Percentiles rank a stretch among this genome's conserved stretches.
Conservation (phyloP, 805 yeast genomes). For the Torulaspora maleeae region DNA sequence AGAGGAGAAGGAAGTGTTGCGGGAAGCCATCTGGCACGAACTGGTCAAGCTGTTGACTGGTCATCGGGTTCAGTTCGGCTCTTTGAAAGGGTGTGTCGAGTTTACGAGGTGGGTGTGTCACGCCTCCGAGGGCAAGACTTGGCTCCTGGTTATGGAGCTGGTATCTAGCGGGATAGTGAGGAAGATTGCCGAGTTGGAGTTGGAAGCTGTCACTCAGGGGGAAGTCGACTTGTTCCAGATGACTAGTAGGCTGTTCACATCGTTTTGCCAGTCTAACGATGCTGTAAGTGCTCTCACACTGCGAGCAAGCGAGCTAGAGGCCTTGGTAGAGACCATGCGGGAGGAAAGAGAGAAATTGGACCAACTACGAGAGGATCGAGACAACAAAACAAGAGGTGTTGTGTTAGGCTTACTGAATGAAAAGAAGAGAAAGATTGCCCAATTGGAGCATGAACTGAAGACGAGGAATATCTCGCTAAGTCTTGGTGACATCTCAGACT, state of each 20-base stretch:
- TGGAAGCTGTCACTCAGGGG: conserved; percentile 12
- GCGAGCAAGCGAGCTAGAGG: background rate
- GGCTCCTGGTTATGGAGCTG: conserved; percentile 23
- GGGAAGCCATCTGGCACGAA: conserved; percentile 24
- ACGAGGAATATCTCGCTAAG: background rate
- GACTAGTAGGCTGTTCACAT: conserved; percentile 17
- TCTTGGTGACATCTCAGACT: conserved; percentile 13
- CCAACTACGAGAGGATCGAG: conserved; percentile 19
- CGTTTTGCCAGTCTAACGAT: conserved; percentile 16
- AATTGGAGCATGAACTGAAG: conserved; percentile 15
- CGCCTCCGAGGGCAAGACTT: conserved; percentile 10
- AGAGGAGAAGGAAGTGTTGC: background rate
- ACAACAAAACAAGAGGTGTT: conserved; percentile 21
- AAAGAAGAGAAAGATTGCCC: conserved; percentile 25
- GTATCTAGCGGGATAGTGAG: conserved; percentile 18
- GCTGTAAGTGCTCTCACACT: background rate
- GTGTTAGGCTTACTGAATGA: conserved; percentile 26
- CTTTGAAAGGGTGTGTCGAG: conserved; percentile 6
- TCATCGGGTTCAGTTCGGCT: conserved; percentile 10
- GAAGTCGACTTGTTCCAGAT: conserved; percentile 29
- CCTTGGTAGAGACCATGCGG: conserved; percentile 3
- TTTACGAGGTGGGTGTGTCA: conserved; percentile 21
- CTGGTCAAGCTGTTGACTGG: conserved; percentile 21
- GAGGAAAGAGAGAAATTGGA: conserved; percentile 16
- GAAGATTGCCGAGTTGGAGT: conserved; percentile 22